These are phyloP conservation scores for Pittosporum tobira DNA, from an alignment of 129 eudicot genomes.

Conservation along the genomic window DNA sequence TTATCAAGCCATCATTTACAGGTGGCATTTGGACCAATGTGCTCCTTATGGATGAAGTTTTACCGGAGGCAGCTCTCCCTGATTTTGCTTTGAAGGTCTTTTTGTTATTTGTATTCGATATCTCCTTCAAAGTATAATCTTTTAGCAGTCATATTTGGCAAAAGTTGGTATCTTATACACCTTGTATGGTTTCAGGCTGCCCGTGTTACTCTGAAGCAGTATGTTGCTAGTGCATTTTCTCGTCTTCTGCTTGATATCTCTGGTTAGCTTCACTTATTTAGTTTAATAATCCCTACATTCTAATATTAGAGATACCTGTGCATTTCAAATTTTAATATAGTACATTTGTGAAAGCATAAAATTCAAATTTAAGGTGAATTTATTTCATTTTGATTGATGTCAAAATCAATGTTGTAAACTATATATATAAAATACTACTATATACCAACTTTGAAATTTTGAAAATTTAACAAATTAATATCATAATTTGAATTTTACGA, in stretches of 20 bases:
- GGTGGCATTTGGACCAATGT: slow-evolving; percentile 89
- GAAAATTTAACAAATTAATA: too few species aligned
- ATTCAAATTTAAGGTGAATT: too few species aligned
- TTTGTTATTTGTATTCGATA: slow-evolving; percentile 3
- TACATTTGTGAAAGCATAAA: too few species aligned
- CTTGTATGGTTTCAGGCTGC: slow-evolving; percentile 57
- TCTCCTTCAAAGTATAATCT: neutral
- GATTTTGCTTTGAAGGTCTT: slow-evolving; percentile 68
- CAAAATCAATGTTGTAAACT: too few species aligned
- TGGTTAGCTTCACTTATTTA: slow-evolving; percentile 39
- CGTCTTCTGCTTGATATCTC: slow-evolving; percentile 60
- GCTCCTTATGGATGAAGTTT: slow-evolving; percentile 71
- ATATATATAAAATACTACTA: too few species aligned
- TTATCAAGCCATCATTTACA: slow-evolving; percentile 21
- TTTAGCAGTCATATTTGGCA: neutral
- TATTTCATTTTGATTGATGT: too few species aligned
- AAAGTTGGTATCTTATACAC: slow-evolving; percentile 13
- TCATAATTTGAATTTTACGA: too few species aligned
- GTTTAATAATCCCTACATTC: too few species aligned
- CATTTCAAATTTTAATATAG: too few species aligned
- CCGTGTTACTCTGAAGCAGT: slow-evolving; percentile 53
- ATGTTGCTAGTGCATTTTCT: slow-evolving; percentile 52
- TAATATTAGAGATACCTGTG: too few species aligned
- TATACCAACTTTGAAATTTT: too few species aligned
- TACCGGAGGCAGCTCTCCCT: slow-evolving; percentile 77